Evolutionary conservation across 495 filamentous ascomycete species (phyloP).

Genomic region (Penicillium riverlandense): DNA sequence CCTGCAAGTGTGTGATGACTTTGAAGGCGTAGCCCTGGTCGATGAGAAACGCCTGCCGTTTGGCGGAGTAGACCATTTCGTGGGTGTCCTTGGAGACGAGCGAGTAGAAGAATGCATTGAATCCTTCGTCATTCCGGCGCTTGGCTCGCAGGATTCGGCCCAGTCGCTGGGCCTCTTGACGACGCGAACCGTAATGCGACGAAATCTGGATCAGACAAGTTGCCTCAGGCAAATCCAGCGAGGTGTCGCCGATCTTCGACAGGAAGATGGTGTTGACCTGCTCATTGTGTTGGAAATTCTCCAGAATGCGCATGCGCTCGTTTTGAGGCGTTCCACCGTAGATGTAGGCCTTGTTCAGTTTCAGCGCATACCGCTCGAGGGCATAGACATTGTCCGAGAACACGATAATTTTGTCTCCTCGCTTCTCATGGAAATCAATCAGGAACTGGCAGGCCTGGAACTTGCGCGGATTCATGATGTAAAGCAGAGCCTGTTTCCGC

Average conservation of each 20-base stretch:
- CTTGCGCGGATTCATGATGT: constrained; percentile 96
- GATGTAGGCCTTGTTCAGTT: constrained; percentile 84
- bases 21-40: constrained; percentile 99
- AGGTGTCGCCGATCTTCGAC: constrained; percentile 97
- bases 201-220: constrained; percentile 98
- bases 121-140: constrained; percentile 93
- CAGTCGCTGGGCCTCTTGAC: constrained; percentile 92
- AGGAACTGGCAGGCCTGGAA: constrained; percentile 96
- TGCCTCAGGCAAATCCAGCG: constrained; percentile 91
- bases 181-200: constrained; percentile 93
- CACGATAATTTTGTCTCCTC: constrained; percentile 98
- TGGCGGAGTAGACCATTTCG: constrained; percentile 97
- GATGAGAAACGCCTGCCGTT: constrained; percentile 95
- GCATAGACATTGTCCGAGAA: constrained; percentile 99
- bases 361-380: constrained; percentile 74
- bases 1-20: constrained; percentile 93
- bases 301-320: constrained; percentile 83
- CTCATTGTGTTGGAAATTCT: constrained; percentile 96
- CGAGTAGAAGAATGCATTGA: constrained; percentile 99
- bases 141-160: constrained; percentile 95
- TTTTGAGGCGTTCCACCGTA: constrained; percentile 81
- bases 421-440: constrained; percentile 93
- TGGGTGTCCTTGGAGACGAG: constrained; percentile 94
- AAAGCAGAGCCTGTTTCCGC: constrained; percentile 66
- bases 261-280: constrained; percentile 93